Evolutionary conservation across 371 early-diverging fungal genomes (phyloP).

Genomic region (Actinomucor elegans): DNA sequence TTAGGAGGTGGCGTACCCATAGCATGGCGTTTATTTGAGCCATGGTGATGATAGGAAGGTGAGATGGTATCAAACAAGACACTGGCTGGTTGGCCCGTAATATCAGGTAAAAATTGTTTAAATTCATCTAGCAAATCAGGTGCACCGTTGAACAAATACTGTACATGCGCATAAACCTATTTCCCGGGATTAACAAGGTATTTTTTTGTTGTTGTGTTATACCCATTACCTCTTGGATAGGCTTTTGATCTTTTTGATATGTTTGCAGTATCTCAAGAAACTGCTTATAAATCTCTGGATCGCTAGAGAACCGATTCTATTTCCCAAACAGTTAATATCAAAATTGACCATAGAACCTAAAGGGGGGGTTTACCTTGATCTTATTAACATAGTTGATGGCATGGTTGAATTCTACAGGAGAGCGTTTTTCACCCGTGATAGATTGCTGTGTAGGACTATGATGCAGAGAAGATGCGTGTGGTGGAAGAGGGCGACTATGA

Average conservation of each 20-base stretch:
- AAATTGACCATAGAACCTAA: conserved; percentile 18
- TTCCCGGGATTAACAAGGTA: neutral
- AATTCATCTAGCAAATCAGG: conserved; percentile 94
- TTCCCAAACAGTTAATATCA: conserved; percentile 88
- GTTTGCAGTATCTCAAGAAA: conserved; percentile 94
- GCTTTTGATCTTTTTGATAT: conserved; percentile 89
- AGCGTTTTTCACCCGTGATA: conserved; percentile 8
- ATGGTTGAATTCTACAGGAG: conserved; percentile 88
- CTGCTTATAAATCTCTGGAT: conserved; percentile 92
- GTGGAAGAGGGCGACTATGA: neutral
- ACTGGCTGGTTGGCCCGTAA: conserved; percentile 35
- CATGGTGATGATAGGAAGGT: conserved; percentile 6
- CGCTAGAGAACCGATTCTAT: conserved; percentile 78
- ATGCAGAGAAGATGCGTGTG: conserved; percentile 1
- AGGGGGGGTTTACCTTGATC: conserved; percentile 77
- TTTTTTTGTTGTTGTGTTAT: conserved; percentile 94
- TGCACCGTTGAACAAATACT: conserved; percentile 77
- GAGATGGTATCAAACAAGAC: conserved; percentile 17
- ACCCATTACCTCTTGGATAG: conserved; percentile 92
- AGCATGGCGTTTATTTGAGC: conserved; percentile 3
- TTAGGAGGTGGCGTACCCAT: conserved; percentile 4
- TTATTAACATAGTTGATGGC: conserved; percentile 98
- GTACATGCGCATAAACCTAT: conserved; percentile 88
- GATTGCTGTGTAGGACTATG: conserved; percentile 8
- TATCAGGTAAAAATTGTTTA: conserved; percentile 93